Percentiles rank a stretch among this genome's conserved stretches.
Conservation (phyloP, 345 rosid genomes). For the Adansonia digitata region DNA sequence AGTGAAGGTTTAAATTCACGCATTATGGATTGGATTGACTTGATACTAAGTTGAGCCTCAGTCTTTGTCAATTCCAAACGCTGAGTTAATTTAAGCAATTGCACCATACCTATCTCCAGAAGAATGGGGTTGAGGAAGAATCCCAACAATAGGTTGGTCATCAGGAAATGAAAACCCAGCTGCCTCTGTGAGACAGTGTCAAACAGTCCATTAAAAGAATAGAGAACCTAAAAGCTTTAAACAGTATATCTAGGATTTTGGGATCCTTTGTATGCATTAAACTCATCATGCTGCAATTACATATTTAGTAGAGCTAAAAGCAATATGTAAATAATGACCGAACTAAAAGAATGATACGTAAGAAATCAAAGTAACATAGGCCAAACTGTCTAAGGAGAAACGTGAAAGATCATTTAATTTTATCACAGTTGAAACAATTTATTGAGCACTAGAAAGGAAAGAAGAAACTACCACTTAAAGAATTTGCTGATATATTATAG, state of each 20-base stretch:
- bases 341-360: background rate
- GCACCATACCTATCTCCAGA: slow-evolving; percentile 50
- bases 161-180: slow-evolving; percentile 38
- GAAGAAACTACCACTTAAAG: slow-evolving; percentile 40
- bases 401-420: background rate
- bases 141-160: slow-evolving; percentile 48
- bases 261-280: background rate
- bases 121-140: slow-evolving; percentile 58
- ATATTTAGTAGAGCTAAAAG: background rate
- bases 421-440: background rate
- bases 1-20: background rate
- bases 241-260: background rate
- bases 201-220: slow-evolving; percentile 17
- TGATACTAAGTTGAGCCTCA: slow-evolving; percentile 4
- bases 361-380: background rate
- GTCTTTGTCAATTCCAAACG: background rate
- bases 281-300: background rate
- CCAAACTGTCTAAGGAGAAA: background rate
- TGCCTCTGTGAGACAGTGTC: slow-evolving; percentile 37
- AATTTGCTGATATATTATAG: slow-evolving; percentile 37
- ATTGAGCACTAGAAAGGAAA: background rate
- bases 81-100: slow-evolving; percentile 7
- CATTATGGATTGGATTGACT: background rate
- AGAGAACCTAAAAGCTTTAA: background rate
- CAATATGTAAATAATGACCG: background rate